Evolutionary conservation across 768 basidiomycete genomes (phyloP), one percentile per base, ranked within the genome.

Genomic region (Boletus tylopilopsis): DNA sequence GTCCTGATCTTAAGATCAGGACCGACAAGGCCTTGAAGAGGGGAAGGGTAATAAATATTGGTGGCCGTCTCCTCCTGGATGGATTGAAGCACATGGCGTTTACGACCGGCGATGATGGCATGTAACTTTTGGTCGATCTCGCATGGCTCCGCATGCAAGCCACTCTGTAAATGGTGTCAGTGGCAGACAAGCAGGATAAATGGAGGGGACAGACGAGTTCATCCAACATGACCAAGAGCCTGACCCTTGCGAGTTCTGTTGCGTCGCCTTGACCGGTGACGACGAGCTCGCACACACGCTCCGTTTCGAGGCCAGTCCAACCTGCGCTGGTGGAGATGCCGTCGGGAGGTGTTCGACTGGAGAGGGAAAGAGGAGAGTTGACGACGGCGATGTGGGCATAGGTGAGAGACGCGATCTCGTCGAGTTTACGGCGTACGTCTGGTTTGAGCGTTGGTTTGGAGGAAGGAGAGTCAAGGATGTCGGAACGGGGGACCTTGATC

Each of bases 51-150:
- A 68, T 97, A 98, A 53, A 98, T 91, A 62, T 97, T 98, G 45
- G 95, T 97, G 0, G 87, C 94, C 0, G 95, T 97, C 68, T 97
- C 94, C 69, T 97, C 93, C 64, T 95, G 92, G 42, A 99, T 95
- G 8, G 86, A 77, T 68, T 98, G 95, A 30, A 99, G 74, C 27
- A 86, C 78, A 51, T 77, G 76, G 40, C 94, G 87, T 69, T 95
- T 95, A 50, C 91, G 83, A 33, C 90, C 91, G 18, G 92, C 90
- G 53, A 96, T 78, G 65, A 96, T 92, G 34, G 85, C 81, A 67
- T 96, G 94, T 2, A 98, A 71, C 64, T 95, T 94, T 69, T 90
- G 89, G 67, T 97, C 95, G 57, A 99, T 90, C 69, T 97, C 94
- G 70, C 89, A 88, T 25, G 81, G 69, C 65, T 97, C 95, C 10